Evolutionary conservation across 2,329 filamentous ascomycete genomes (phyloP), one percentile per base, ranked within the genome.

Genomic region (Alternaria sp.): DNA sequence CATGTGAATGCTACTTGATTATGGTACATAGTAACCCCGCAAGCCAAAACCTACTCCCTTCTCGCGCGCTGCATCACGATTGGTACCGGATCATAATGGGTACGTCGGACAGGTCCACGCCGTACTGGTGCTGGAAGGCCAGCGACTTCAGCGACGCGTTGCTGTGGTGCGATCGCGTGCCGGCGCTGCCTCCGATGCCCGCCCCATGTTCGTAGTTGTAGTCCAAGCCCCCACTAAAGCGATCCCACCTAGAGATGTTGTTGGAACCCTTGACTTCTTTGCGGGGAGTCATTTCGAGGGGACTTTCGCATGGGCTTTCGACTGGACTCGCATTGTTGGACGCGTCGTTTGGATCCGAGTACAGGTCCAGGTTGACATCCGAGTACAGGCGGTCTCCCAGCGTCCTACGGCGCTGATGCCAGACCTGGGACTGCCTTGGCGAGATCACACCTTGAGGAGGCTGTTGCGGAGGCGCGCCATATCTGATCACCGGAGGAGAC

Each of bases 131-230:
- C 50, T 69, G 71, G 59, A 66, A 77, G 43, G 71, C 65, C 66
- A 75, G 68, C 68, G 71, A 77, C 70, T 75, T 77, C 26, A 70
- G 64, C 62, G 71, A 75, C 9, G 75, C 73, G 28, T 64, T 63
- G 44, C 71, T 78, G 63, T 79, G 72, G 55, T 72, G 62, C 46
- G 72, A 67, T 41, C 79, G 69, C 12, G 76, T 79, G 10, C 79
- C 78, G 41, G 75, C 77, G 68, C 77, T 79, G 58, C 78, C 79
- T 60, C 78, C 73, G 14, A 81, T 65, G 6, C 76, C 76, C 20
- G 69, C 70, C 21, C 71, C 75, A 50, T 66, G 73, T 58, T 79
- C 77, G 64, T 80, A 80, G 25, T 75, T 75, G 60, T 77, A 78
- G 9, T 69, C 69, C 41, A 78, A 66, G 10, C 80, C 79, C 50